Conservation (phyloP, 2,329 filamentous ascomycete species). For the Dactylellina leptospora region DNA sequence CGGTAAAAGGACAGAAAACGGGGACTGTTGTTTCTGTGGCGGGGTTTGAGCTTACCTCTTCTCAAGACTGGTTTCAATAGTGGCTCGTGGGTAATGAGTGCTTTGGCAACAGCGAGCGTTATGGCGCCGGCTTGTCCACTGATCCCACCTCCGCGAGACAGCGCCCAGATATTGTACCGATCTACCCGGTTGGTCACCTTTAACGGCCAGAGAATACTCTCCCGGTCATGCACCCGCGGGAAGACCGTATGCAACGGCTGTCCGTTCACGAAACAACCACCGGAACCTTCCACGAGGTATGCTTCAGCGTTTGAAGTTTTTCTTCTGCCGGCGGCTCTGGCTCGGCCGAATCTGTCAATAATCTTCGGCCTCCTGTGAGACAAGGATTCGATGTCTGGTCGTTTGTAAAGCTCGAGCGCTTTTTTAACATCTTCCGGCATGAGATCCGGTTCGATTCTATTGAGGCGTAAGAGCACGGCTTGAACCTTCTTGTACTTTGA, state of each 20-base stretch:
- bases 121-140: conserved; percentile 96
- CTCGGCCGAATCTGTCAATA: conserved; percentile 76
- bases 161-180: conserved; percentile 96
- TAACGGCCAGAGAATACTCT: conserved; percentile 91
- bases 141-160: conserved; percentile 83
- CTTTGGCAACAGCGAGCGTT: conserved; percentile 87
- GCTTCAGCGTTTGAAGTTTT: conserved; percentile 87
- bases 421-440: conserved; percentile 74
- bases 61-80: conserved; percentile 85
- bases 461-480: conserved; percentile 78
- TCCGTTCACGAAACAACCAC: conserved; percentile 88
- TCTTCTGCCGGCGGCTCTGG: conserved; percentile 81
- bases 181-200: conserved; percentile 82
- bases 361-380: conserved; percentile 43
- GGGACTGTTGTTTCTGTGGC: not conserved
- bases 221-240: conserved; percentile 87
- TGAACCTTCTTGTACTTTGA: conserved; percentile 82
- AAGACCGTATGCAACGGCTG: conserved; percentile 84
- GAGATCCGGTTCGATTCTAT: conserved; percentile 82
- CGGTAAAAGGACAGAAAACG: conserved; percentile 10
- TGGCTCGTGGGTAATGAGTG: conserved; percentile 88
- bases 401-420: conserved; percentile 75
- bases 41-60: conserved; percentile 73
- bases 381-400: conserved; percentile 76
- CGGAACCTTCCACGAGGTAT: conserved; percentile 89